phyloP scores from a whole-genome alignment of 179 eudicot species.

The Beta macrorhiza region DNA sequence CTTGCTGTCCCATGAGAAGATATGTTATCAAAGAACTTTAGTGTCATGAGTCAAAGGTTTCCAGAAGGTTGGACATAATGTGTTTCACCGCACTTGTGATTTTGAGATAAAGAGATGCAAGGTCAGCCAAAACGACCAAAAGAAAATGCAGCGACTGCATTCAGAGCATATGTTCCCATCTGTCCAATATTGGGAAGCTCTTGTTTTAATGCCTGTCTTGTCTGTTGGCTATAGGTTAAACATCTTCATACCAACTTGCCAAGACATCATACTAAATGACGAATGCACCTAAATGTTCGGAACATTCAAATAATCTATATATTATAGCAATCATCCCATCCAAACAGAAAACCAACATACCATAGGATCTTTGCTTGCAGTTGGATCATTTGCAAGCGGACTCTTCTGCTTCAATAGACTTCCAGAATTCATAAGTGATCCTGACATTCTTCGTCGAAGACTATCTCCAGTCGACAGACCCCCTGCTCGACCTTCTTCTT shows the following conservation, averaged over 20 bases:
- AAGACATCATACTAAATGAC: not conserved
- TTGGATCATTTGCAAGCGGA: conserved; percentile 69
- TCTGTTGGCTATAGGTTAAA: not conserved
- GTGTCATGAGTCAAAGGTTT: too few relatives aligned
- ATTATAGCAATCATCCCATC: not conserved
- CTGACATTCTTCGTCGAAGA: conserved; percentile 60
- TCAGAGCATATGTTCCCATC: too few relatives aligned
- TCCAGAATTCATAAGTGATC: conserved; percentile 55
- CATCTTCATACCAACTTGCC: too few relatives aligned
- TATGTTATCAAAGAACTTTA: too few relatives aligned
- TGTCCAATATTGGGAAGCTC: too few relatives aligned
- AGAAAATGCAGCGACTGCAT: too few relatives aligned
- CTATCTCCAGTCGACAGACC: conserved; percentile 51
- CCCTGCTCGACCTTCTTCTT: conserved; percentile 50
- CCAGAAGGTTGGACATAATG: too few relatives aligned
- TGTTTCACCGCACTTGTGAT: too few relatives aligned
- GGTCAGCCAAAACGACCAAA: too few relatives aligned
- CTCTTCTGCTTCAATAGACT: conserved; percentile 65
- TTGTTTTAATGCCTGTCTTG: not conserved
- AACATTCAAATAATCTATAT: not conserved
- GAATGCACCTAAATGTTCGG: not conserved
- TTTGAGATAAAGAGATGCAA: too few relatives aligned
- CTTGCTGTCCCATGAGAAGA: too few relatives aligned
- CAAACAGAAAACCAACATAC: conserved; percentile 35
- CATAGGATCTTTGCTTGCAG: conserved; percentile 62